Evolutionary conservation across 352 stramenopile species (phyloP), one percentile per base, ranked within the genome.

Genomic region (Thraustochytrium striatum): DNA sequence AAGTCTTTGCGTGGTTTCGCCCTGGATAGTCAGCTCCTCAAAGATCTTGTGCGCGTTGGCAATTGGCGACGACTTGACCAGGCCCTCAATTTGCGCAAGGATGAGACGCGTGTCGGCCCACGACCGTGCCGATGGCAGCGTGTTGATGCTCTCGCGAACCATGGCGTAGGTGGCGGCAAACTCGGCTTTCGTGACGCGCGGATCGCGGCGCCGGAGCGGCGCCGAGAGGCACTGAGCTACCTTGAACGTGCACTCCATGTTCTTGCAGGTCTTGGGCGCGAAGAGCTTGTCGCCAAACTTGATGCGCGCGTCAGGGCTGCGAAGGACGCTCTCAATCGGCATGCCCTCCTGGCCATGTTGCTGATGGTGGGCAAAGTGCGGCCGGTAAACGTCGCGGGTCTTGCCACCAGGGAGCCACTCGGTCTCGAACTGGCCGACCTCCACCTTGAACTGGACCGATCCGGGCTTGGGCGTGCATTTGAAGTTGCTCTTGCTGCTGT

Each of bases 401-500:
- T 70, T 21, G 3, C 13, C 5, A 32, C 38, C 38, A n/a, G 11
- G 2, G 0, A 52, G 8, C 59, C 59, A 70, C 59, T 70, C 59
- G 2, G 53, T 21, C 5, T 38, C 35, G 21, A 38, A 53, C 0
- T 3, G 0, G 41, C 35, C 50, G 30, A 70, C 36, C 3, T 19
- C 35, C 1, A 70, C 36, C 13, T 19, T 19, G 5, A 70, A 32
- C 35, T 70, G 59, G 2, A 70, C 25, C 5, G 59, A 53, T 33
- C 41, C 53, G 2, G 30, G 59, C 41, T 70, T 70, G 16, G 35
- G 33, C 19, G 50, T 70, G 59, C 59, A 70, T 28, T 19, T 25
- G 3, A 70, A 70, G 13, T 70, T 70, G 59, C 35, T 25, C 35
- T 70, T 70, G 59, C 35, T 25, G 0, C 50, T 3, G 38, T 70